Percentiles rank a stretch among this genome's conserved stretches.
phyloP scores from a whole-genome alignment of 139 green algal species.

The Coelastrella sp. region DNA sequence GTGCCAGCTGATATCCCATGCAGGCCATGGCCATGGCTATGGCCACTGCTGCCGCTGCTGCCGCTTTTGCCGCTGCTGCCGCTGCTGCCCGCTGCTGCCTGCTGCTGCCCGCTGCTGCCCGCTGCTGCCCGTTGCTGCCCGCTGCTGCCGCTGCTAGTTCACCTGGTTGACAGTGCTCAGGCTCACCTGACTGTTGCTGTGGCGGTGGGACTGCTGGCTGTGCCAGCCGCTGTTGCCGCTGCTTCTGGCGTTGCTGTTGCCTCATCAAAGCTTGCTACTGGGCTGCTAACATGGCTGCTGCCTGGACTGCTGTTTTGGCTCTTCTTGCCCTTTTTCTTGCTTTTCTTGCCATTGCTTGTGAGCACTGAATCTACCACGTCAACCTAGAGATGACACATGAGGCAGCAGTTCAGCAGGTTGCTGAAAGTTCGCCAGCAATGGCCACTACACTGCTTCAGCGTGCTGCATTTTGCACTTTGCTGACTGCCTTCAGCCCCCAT shows the following conservation, averaged over 20 bases:
- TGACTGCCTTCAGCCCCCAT: too few relatives aligned
- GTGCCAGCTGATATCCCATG: background rate
- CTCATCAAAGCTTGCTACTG: background rate
- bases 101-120: background rate
- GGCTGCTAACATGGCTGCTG: background rate
- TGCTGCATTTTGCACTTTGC: too few relatives aligned
- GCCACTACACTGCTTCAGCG: too few relatives aligned
- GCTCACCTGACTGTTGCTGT: background rate
- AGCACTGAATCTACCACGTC: slow-evolving; percentile 8
- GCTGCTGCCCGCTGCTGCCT: background rate
- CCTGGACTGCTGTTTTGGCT: background rate
- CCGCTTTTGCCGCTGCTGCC: background rate
- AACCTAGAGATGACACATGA: slow-evolving; percentile 5
- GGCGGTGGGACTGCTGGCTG: background rate
- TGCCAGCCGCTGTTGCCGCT: background rate
- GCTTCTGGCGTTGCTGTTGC: slow-evolving; percentile 3
- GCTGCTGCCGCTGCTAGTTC: background rate
- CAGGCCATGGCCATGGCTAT: too few relatives aligned
- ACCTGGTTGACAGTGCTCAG: background rate
- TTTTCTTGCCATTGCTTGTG: background rate
- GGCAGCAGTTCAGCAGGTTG: background rate
- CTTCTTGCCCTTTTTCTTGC: slow-evolving; percentile 9
- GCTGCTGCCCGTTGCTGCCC: background rate
- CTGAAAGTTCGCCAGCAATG: too few relatives aligned
- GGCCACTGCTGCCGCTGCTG: background rate